These are phyloP conservation scores for Pythium myriotylum DNA, from an alignment of 352 stramenopile species.

Conservation along the genomic window DNA sequence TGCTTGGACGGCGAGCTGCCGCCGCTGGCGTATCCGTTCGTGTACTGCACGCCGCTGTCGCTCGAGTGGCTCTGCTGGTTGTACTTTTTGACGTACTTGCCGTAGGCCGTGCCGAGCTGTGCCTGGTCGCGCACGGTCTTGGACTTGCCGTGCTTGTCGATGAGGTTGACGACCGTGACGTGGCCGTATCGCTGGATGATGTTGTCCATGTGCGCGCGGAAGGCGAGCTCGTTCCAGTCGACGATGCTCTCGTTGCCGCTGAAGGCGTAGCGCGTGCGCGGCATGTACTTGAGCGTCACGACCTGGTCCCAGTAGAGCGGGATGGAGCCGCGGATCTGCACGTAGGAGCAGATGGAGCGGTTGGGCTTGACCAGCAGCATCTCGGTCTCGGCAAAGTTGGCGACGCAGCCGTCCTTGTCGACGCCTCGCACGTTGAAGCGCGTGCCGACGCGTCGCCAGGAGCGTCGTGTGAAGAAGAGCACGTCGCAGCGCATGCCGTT, in stretches of 20 bases:
- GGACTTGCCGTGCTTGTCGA: constrained; percentile 86
- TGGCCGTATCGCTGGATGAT: constrained; percentile 74
- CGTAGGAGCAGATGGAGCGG: constrained; percentile 82
- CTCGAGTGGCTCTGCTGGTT: constrained; percentile 72
- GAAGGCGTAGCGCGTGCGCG: constrained; percentile 73
- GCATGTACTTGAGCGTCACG: constrained; percentile 93
- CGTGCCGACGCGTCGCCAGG: constrained; percentile 82
- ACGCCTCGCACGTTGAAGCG: constrained; percentile 93
- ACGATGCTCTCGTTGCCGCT: constrained; percentile 60
- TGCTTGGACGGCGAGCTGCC: constrained; percentile 39
- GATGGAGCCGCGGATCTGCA: constrained; percentile 95
- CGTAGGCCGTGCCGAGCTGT: constrained; percentile 87
- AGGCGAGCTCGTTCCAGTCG: constrained; percentile 75
- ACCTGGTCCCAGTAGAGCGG: constrained; percentile 93
- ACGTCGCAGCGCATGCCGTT: constrained; percentile 60
- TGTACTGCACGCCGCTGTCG: constrained; percentile 23
- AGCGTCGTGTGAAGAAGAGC: constrained; percentile 73
- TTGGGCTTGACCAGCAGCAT: constrained; percentile 82
- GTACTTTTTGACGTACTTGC: constrained; percentile 87
- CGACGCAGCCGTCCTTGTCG: constrained; percentile 86
- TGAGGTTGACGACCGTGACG: constrained; percentile 92
- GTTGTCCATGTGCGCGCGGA: constrained; percentile 69
- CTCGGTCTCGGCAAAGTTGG: constrained; percentile 96
- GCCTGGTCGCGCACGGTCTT: constrained; percentile 85
- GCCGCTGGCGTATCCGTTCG: constrained; percentile 15